Percentiles rank a stretch among this genome's conserved stretches.
Evolutionary conservation across 2,329 filamentous ascomycete species (phyloP).

Genomic region (Penicillium freii): DNA sequence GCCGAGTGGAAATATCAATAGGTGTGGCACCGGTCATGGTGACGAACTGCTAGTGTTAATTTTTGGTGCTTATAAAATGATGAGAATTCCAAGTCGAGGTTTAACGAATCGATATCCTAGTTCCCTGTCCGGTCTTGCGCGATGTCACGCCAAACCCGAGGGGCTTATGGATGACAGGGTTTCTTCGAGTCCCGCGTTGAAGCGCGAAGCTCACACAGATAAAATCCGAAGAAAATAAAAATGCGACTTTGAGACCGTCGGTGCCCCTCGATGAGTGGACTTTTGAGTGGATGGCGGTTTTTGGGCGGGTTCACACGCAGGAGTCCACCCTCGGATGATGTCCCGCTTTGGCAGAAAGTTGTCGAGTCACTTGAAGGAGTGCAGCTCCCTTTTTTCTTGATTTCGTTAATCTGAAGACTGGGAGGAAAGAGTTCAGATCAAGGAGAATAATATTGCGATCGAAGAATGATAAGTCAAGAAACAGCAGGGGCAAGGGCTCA

Average conservation of each 20-base stretch:
- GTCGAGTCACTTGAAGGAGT: constrained; percentile 30
- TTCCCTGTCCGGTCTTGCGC: constrained; percentile 45
- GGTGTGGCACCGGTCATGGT: constrained; percentile 57
- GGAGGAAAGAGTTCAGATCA: not conserved
- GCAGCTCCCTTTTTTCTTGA: not conserved
- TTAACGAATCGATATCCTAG: constrained; percentile 15
- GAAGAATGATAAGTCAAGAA: constrained; percentile 8
- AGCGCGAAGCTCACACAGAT: constrained; percentile 44
- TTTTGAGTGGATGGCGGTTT: constrained; percentile 32
- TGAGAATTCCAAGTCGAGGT: constrained; percentile 4
- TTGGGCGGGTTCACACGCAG: constrained; percentile 31
- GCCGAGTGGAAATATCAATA: constrained; percentile 59
- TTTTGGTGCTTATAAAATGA: constrained; percentile 31
- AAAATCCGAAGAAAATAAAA: constrained; percentile 50
- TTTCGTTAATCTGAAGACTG: constrained; percentile 5
- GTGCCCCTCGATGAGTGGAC: constrained; percentile 54
- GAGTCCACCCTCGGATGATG: constrained; percentile 38
- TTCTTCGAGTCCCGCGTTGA: constrained; percentile 50
- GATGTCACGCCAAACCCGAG: constrained; percentile 47
- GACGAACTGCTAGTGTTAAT: constrained; percentile 21
- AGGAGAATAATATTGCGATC: not conserved
- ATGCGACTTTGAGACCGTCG: constrained; percentile 37
- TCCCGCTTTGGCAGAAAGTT: constrained; percentile 37
- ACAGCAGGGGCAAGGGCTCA: constrained; percentile 5
- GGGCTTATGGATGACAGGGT: constrained; percentile 46